These are phyloP conservation scores for Trypanosoma boissoni DNA, from an alignment of 208 protist genomes.

Conservation along the genomic window DNA sequence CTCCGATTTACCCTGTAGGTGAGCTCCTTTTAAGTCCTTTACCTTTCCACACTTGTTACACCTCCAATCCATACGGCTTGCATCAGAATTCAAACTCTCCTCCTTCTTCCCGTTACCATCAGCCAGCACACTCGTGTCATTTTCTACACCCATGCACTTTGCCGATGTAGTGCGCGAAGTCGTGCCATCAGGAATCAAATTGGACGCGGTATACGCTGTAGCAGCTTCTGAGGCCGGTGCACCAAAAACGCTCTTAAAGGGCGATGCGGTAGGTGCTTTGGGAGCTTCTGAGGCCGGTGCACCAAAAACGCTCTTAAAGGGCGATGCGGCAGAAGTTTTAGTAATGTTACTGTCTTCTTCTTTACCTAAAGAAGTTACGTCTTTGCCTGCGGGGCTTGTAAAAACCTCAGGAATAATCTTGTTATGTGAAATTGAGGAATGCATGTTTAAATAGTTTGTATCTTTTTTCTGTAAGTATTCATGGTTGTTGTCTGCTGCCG, in stretches of 20 bases:
- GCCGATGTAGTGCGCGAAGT: not conserved
- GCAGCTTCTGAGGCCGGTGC: not conserved
- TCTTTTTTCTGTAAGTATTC: too few species aligned
- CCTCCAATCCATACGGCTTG: slow-evolving; percentile 35
- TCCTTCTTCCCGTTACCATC: not conserved
- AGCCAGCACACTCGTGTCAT: not conserved
- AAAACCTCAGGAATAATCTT: too few species aligned
- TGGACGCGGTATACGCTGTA: not conserved
- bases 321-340: slow-evolving; percentile 3
- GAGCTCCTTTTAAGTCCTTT: slow-evolving; percentile 35
- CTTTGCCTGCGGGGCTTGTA: too few species aligned
- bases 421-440: too few species aligned
- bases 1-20: slow-evolving; percentile 39
- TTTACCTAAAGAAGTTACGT: too few species aligned
- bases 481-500: too few species aligned
- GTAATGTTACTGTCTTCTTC: too few species aligned
- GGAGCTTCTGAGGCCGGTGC: not conserved
- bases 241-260: slow-evolving; percentile 21
- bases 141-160: not conserved
- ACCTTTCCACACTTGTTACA: slow-evolving; percentile 39
- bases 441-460: too few species aligned
- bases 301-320: slow-evolving; percentile 12
- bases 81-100: not conserved
- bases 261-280: slow-evolving; percentile 1
- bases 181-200: not conserved